Evolutionary conservation across 345 rosid genomes (phyloP).

Genomic region (Excoecaria cochinchinensis): DNA sequence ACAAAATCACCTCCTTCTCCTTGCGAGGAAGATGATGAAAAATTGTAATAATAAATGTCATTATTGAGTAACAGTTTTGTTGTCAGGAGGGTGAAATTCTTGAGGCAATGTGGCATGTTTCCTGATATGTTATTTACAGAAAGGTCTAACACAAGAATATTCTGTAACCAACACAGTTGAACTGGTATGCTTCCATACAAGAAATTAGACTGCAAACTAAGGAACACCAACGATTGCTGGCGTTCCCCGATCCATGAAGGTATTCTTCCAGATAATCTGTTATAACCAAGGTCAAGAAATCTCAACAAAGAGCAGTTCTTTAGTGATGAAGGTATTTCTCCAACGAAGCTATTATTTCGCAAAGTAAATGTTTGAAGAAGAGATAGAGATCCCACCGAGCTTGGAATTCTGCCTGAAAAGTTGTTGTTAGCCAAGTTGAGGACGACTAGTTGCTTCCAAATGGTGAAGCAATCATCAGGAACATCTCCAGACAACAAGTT

Average conservation of each 20-base stretch:
- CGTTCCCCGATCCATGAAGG: constrained; percentile 27
- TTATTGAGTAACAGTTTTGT: neutral
- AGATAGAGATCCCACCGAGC: constrained; percentile 8
- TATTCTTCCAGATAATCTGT: constrained; percentile 23
- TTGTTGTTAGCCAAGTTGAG: constrained; percentile 25
- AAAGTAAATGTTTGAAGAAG: constrained; percentile 20
- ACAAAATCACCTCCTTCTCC: neutral
- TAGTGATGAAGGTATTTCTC: constrained; percentile 18
- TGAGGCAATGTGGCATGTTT: constrained; percentile 15
- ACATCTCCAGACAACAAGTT: constrained; percentile 13
- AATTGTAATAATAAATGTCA: neutral
- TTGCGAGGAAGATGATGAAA: neutral
- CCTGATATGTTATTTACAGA: constrained; percentile 20
- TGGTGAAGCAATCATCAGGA: constrained; percentile 11
- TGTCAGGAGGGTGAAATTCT: constrained; percentile 16
- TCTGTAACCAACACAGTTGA: constrained; percentile 11
- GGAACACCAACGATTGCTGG: constrained; percentile 10
- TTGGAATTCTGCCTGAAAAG: constrained; percentile 25
- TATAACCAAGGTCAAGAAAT: constrained; percentile 23
- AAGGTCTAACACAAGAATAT: constrained; percentile 16
- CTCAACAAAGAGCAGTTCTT: constrained; percentile 8
- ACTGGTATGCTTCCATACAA: constrained; percentile 18
- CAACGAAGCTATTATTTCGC: constrained; percentile 20
- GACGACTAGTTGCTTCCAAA: neutral
- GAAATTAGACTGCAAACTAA: constrained; percentile 21